These are phyloP conservation scores for Aureobasidium sp. DNA, from an alignment of 2,329 filamentous ascomycete species.

Conservation along the genomic window DNA sequence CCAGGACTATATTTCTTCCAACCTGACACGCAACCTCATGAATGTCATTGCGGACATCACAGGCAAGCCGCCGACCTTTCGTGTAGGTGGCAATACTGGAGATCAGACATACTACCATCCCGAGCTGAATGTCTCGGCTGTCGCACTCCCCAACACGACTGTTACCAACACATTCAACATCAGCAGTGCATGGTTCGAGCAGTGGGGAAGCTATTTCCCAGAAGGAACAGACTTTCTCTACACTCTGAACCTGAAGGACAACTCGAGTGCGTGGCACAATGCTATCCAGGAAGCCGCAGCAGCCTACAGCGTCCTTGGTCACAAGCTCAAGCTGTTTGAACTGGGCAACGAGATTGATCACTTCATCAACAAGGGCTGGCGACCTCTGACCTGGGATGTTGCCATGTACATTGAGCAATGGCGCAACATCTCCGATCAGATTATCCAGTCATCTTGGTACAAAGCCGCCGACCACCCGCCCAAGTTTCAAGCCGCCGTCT, in stretches of 20 bases:
- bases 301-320: not conserved
- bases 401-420: conserved; percentile 11
- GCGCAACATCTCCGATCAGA: conserved; percentile 17
- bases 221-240: conserved; percentile 2
- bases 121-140: not conserved
- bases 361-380: conserved; percentile 5
- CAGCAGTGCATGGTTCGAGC: conserved; percentile 1
- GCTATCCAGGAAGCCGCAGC: not conserved
- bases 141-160: not conserved
- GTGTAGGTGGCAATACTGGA: conserved; percentile 1
- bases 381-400: not conserved
- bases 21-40: conserved; percentile 8
- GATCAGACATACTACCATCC: conserved; percentile 1
- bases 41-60: not conserved
- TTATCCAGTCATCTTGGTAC: conserved; percentile 17
- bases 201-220: not conserved
- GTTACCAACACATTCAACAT: conserved; percentile 10
- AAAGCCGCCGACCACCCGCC: conserved; percentile 9
- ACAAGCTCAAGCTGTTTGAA: conserved; percentile 14
- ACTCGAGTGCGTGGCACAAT: not conserved
- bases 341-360: conserved; percentile 15
- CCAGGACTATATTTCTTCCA: not conserved
- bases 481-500: conserved; percentile 20
- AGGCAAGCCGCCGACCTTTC: not conserved
- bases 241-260: not conserved